phyloP scores from a whole-genome alignment of 164 flowering plant species.

The Umbilicus rupestris region DNA sequence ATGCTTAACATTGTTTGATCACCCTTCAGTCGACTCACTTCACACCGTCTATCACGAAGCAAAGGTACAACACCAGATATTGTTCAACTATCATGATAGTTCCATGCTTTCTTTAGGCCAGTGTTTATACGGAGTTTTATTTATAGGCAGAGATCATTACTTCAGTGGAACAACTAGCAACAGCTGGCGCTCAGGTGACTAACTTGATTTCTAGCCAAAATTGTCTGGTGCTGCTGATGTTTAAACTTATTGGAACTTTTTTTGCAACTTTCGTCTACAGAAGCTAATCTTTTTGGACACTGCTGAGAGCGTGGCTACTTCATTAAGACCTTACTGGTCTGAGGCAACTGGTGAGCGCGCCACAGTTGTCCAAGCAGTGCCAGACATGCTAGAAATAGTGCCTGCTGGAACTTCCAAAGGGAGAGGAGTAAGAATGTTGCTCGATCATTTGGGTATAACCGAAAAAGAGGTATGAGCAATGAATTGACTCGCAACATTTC shows the following conservation, averaged over 20 bases:
- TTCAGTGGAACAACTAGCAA: constrained; percentile 58
- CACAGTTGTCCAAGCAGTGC: constrained; percentile 66
- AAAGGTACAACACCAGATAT: constrained; percentile 38
- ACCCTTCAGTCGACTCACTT: constrained; percentile 66
- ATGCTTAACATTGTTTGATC: constrained; percentile 72
- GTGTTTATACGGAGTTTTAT: neutral
- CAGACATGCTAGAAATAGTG: constrained; percentile 88
- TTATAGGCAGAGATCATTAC: constrained; percentile 80
- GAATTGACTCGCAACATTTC: neutral
- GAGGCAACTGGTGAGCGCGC: constrained; percentile 66
- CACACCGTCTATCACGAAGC: constrained; percentile 79
- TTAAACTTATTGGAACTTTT: constrained; percentile 1
- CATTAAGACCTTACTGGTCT: constrained; percentile 80
- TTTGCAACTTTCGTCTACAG: constrained; percentile 31
- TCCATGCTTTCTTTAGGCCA: neutral
- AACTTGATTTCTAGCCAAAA: neutral
- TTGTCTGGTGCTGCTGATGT: neutral
- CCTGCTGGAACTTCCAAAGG: constrained; percentile 85
- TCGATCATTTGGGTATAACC: constrained; percentile 69
- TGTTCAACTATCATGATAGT: too few species aligned
- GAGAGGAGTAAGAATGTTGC: constrained; percentile 67
- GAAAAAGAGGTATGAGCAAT: constrained; percentile 51
- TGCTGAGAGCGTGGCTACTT: constrained; percentile 45
- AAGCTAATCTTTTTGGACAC: constrained; percentile 77
- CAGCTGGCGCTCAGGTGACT: constrained; percentile 73